phyloP scores from a whole-genome alignment of 192 early-diverging fungal species.

The Geranomyces variabilis region DNA sequence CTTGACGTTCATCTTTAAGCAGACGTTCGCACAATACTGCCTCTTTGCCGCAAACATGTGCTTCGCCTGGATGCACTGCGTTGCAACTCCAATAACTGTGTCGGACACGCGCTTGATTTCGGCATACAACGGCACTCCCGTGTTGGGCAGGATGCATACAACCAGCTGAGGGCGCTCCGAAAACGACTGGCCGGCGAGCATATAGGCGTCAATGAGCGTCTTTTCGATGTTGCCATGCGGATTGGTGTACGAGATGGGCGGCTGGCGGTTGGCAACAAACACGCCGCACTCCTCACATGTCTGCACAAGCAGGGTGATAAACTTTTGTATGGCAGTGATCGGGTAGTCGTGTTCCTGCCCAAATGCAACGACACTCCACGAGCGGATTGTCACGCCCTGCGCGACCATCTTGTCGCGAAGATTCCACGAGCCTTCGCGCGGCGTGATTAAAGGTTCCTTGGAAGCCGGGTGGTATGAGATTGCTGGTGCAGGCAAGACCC shows the following conservation, averaged over 20 bases:
- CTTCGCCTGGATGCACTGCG: slow-evolving; percentile 89
- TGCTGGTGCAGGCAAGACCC: slow-evolving; percentile 77
- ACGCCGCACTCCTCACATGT: slow-evolving; percentile 74
- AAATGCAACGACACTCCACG: slow-evolving; percentile 84
- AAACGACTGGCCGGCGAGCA: slow-evolving; percentile 65
- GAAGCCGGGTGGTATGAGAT: slow-evolving; percentile 72
- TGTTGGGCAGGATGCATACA: slow-evolving; percentile 80
- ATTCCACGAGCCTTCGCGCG: slow-evolving; percentile 84
- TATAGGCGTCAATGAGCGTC: slow-evolving; percentile 71
- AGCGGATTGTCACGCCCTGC: slow-evolving; percentile 72
- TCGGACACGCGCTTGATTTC: slow-evolving; percentile 88
- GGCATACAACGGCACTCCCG: slow-evolving; percentile 78
- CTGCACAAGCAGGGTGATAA: slow-evolving; percentile 74
- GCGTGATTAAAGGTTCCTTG: slow-evolving; percentile 61
- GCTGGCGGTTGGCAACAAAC: slow-evolving; percentile 56
- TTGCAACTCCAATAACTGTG: slow-evolving; percentile 84
- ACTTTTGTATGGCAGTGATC: slow-evolving; percentile 61
- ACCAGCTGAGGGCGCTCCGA: slow-evolving; percentile 77
- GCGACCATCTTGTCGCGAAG: slow-evolving; percentile 79
- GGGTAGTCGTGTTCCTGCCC: slow-evolving; percentile 58
- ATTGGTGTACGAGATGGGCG: slow-evolving; percentile 60
- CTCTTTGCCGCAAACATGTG: slow-evolving; percentile 74
- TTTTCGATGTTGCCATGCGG: slow-evolving; percentile 70
- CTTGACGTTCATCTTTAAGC: slow-evolving; percentile 93
- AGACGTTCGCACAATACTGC: slow-evolving; percentile 96